Evolutionary conservation across 352 stramenopile species (phyloP), one percentile per base, ranked within the genome.

Genomic region (Thalassiosira ordinaria): DNA sequence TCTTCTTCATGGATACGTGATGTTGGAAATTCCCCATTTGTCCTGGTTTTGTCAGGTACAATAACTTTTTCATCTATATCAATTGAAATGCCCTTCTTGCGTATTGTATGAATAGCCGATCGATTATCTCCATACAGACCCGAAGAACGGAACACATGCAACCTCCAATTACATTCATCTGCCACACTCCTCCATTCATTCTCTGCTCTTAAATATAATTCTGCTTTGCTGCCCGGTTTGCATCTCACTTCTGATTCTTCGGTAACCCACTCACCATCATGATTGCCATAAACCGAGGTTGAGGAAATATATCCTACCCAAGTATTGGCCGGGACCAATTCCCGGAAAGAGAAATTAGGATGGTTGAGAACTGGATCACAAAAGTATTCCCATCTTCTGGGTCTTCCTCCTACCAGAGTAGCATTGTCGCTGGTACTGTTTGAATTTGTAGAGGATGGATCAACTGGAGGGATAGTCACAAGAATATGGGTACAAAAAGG

Each of bases 271-370:
- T 67, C 33, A 5, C 85, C 85, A 61, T 90, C 52, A 69, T 91
- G 85, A 88, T 92, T 82, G 1, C 87, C 87, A 69, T 91, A 92
- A 5, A 92, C 85, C 4, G 78, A 85, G 6, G 85, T 91, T 13
- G 85, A 85, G 0, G 85, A 92, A 52, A 91, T 52, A 33, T 89
- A 73, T 53, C 82, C 87, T 14, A 91, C 57, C 67, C 76, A 86
- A 57, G 69, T 65, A 27, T 72, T 62, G 53, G 37, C 7, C 46
- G 47, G 35, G 13, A 65, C 18, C 37, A 65, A 57, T n/a, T 82
- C 66, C 7, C 46, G 14, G 11, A 82, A 22, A 52, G 33, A 76
- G 39, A 74, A 47, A 46, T 41, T 57, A 22, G 66, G 57, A 62
- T 74, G 52, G 59, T 82, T 74, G 7, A 82, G 55, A 44, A 82